A percentile compares a stretch with the other conserved stretches of the same genome.
Conservation (phyloP, 768 basidiomycete species). For the Naganishia antarctica region DNA sequence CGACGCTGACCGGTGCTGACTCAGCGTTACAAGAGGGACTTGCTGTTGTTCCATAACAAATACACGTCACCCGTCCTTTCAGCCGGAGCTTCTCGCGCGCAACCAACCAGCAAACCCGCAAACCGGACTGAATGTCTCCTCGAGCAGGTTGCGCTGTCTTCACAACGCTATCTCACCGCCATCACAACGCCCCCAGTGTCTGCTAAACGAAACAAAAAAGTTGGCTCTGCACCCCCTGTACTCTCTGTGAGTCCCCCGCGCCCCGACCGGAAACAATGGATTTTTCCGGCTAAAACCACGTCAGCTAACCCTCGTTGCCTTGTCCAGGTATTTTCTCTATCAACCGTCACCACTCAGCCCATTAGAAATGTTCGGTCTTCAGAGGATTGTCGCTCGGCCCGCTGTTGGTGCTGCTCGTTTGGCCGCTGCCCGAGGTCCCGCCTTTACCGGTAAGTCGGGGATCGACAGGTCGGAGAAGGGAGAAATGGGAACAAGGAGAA, state of each 20-base stretch:
- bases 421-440: constrained; percentile 17
- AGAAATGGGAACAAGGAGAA: background rate
- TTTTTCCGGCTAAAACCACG: background rate
- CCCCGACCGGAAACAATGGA: background rate
- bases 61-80: background rate
- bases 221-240: background rate
- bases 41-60: background rate
- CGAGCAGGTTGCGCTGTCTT: background rate
- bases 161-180: background rate
- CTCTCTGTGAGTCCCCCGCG: background rate
- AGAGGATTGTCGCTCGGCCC: constrained; percentile 24
- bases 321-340: constrained; percentile 11
- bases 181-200: background rate
- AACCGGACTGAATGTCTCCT: background rate
- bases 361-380: constrained; percentile 23
- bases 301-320: background rate
- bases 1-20: constrained; percentile 6
- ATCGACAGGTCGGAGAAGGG: background rate
- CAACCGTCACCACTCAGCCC: constrained; percentile 3
- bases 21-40: background rate
- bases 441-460: constrained; percentile 21
- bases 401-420: constrained; percentile 19
- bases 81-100: constrained; percentile 19
- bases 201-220: background rate
- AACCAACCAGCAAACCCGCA: constrained; percentile 20